phyloP scores from a whole-genome alignment of 2,329 filamentous ascomycete species.

The Phyllosticta ampelicida region DNA sequence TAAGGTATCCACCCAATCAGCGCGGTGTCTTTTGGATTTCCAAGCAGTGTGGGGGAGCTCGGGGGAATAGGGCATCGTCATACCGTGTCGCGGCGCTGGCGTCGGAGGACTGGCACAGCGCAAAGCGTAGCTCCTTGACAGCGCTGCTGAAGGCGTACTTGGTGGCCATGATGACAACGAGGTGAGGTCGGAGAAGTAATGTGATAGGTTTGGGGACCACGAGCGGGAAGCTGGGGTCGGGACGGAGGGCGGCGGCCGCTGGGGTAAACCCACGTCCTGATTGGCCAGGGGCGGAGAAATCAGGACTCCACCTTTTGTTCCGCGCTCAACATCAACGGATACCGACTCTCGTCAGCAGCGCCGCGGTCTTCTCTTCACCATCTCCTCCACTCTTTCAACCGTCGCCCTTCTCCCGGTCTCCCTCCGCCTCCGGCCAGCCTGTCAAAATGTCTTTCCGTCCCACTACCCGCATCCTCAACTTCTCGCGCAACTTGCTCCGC shows the following conservation, averaged over 20 bases:
- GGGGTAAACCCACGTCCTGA: not conserved
- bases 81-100: conserved; percentile 84
- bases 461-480: conserved; percentile 47
- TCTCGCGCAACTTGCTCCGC: conserved; percentile 33
- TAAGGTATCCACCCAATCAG: conserved; percentile 27
- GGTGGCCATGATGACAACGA: conserved; percentile 56
- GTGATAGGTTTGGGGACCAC: not conserved
- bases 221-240: not conserved
- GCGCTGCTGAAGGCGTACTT: conserved; percentile 86
- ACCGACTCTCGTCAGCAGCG: conserved; percentile 29
- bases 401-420: not conserved
- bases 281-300: conserved; percentile 1
- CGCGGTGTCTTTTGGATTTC: conserved; percentile 3
- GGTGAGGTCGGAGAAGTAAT: not conserved
- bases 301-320: conserved; percentile 7
- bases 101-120: conserved; percentile 91
- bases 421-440: conserved; percentile 7
- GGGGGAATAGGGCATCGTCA: conserved; percentile 13
- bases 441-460: conserved; percentile 43
- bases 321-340: conserved; percentile 10
- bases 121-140: conserved; percentile 91
- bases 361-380: conserved; percentile 14
- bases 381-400: conserved; percentile 29
- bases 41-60: not conserved
- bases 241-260: not conserved